Percentiles rank a stretch among this genome's conserved stretches.
Evolutionary conservation across 495 filamentous ascomycete genomes (phyloP).

Genomic region (Aspergillus bertholletiae): DNA sequence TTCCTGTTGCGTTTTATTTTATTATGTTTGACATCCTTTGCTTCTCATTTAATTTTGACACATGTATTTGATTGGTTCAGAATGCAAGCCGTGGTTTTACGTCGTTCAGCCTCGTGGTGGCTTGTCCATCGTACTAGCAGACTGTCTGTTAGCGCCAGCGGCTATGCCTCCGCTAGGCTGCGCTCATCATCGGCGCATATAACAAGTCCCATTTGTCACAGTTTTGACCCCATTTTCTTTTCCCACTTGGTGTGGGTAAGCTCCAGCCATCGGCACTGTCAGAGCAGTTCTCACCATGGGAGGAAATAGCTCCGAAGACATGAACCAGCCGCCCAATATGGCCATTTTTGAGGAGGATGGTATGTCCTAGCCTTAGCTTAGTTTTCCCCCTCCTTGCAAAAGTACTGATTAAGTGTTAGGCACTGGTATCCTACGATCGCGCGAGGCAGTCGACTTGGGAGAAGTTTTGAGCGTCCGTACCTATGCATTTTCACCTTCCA

Average conservation of each 20-base stretch:
- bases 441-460: neutral
- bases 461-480: neutral
- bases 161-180: neutral
- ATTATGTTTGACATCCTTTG: too few relatives aligned
- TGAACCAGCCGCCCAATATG: neutral
- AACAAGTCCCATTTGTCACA: neutral
- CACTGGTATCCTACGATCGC: too few relatives aligned
- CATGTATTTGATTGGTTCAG: neutral
- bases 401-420: neutral
- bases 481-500: neutral
- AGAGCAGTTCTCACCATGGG: neutral
- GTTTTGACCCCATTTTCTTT: neutral
- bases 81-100: neutral
- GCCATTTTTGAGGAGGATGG: neutral
- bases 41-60: too few relatives aligned
- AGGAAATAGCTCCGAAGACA: neutral
- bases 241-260: constrained; percentile 12
- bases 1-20: too few relatives aligned
- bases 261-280: neutral
- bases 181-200: neutral
- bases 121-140: neutral
- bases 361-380: neutral
- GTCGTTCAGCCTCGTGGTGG: neutral
- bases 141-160: neutral
- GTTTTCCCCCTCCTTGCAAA: neutral